These are phyloP conservation scores for Chlamydomonas sphaeroides DNA, from an alignment of 139 green algal genomes.

Conservation along the genomic window DNA sequence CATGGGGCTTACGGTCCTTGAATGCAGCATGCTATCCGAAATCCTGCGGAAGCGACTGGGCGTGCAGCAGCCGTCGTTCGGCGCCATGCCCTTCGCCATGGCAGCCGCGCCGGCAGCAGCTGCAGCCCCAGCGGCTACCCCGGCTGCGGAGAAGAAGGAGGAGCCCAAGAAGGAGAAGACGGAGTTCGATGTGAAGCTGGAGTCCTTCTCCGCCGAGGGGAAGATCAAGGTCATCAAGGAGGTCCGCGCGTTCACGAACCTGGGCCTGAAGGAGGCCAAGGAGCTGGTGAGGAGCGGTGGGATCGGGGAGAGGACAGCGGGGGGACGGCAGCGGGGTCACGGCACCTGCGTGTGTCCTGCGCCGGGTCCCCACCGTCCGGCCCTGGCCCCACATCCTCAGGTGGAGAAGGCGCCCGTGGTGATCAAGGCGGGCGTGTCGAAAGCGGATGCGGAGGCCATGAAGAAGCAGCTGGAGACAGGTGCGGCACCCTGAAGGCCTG, in stretches of 20 bases:
- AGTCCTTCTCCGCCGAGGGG: conserved; percentile 86
- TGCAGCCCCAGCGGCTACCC: conserved; percentile 25
- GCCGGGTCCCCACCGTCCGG: no score
- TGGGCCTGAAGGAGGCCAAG: conserved; percentile 99
- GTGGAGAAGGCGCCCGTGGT: conserved; percentile 93
- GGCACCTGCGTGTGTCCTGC: no score
- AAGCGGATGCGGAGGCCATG: conserved; percentile 95
- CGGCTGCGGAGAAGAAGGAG: conserved; percentile 62
- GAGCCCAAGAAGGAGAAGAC: conserved; percentile 88
- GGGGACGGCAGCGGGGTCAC: no score
- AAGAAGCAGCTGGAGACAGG: conserved; percentile 90
- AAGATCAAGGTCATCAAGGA: conserved; percentile 99
- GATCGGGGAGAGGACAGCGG: no score
- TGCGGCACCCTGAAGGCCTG: no score
- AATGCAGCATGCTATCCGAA: conserved; percentile 78
- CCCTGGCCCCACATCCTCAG: no score
- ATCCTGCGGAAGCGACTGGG: conserved; percentile 76
- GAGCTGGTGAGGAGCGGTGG: conserved; percentile 78
- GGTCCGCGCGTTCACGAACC: conserved; percentile 87
- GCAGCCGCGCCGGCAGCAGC: conserved; percentile 29
- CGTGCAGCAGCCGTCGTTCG: conserved; percentile 57
- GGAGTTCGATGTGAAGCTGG: conserved; percentile 95
- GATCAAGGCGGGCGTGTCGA: conserved; percentile 90
- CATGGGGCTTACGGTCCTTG: conserved; percentile 77
- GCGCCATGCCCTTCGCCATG: conserved; percentile 62